Evolutionary conservation across 1,284 basidiomycete species (phyloP).

Genomic region (Leccinum fallax): DNA sequence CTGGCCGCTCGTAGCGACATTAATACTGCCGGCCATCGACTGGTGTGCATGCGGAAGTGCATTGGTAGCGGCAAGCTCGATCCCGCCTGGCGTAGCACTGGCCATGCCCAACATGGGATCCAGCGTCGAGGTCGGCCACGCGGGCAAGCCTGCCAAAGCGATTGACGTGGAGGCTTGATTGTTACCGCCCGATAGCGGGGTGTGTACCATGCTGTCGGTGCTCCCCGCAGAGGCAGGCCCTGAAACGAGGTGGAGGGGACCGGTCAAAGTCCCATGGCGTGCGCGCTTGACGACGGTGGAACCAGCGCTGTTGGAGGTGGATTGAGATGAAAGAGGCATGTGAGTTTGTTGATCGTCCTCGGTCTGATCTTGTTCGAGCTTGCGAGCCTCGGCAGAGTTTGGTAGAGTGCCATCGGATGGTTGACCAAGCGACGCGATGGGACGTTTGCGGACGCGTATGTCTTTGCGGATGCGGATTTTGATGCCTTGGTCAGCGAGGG

Average conservation of each 20-base stretch:
- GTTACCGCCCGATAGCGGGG: constrained; percentile 18
- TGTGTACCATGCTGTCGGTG: constrained; percentile 23
- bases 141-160: constrained; percentile 33
- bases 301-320: constrained; percentile 3
- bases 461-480: constrained; percentile 93
- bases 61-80: constrained; percentile 28
- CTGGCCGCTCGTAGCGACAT: constrained; percentile 22
- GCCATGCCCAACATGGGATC: constrained; percentile 37
- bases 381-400: constrained; percentile 21
- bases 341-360: constrained; percentile 28
- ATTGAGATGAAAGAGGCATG: constrained; percentile 14
- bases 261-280: constrained; percentile 33
- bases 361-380: constrained; percentile 27
- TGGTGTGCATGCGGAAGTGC: constrained; percentile 20
- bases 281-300: constrained; percentile 25
- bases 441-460: constrained; percentile 75
- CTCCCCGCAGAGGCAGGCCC: constrained; percentile 19
- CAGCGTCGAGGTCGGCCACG: constrained; percentile 35
- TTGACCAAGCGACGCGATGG: constrained; percentile 46
- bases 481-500: constrained; percentile 89
- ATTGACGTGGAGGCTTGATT: constrained; percentile 21
- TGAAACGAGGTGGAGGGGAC: constrained; percentile 23
- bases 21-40: constrained; percentile 11
- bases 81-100: constrained; percentile 35
- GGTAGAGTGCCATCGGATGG: constrained; percentile 39